phyloP scores from a whole-genome alignment of 495 filamentous ascomycete genomes.

The Hypoxylon subgilvum region DNA sequence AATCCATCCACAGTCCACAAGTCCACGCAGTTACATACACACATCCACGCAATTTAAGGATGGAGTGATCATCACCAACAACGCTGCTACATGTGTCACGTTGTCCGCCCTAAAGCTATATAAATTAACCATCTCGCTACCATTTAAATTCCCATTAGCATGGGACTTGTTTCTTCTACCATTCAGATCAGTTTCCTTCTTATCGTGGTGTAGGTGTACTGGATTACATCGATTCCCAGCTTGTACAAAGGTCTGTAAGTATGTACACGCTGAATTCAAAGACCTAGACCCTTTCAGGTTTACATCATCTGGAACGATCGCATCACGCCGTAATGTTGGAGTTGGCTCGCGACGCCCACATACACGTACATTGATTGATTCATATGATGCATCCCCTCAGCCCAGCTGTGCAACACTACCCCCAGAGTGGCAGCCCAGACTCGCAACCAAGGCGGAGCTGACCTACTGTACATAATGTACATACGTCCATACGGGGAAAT shows the following conservation, averaged over 20 bases:
- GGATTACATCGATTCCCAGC: slow-evolving; percentile 7
- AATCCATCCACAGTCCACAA: no score
- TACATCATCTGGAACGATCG: slow-evolving; percentile 24
- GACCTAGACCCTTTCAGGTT: slow-evolving; percentile 5
- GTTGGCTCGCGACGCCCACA: slow-evolving; percentile 13
- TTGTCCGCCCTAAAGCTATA: slow-evolving; percentile 7
- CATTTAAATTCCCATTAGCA: slow-evolving; percentile 5
- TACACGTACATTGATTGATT: slow-evolving; percentile 9
- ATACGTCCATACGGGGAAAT: slow-evolving; percentile 13
- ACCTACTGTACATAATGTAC: no score
- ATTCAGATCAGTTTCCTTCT: not conserved
- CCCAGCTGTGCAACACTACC: slow-evolving; percentile 23
- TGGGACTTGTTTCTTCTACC: slow-evolving; percentile 2
- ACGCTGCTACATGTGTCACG: slow-evolving; percentile 13
- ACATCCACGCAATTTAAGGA: slow-evolving; percentile 6
- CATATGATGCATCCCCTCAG: slow-evolving; percentile 20
- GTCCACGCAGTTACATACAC: not conserved
- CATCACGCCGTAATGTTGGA: slow-evolving; percentile 28
- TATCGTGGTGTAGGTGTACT: slow-evolving; percentile 1
- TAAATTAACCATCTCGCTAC: slow-evolving; percentile 15
- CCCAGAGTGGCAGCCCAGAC: slow-evolving; percentile 20
- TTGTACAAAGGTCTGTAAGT: not conserved
- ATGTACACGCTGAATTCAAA: not conserved
- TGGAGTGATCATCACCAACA: slow-evolving; percentile 24
- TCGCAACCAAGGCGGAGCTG: slow-evolving; percentile 23